Conservation (phyloP, 2,329 filamentous ascomycete genomes). For the Cercospora janseana region DNA sequence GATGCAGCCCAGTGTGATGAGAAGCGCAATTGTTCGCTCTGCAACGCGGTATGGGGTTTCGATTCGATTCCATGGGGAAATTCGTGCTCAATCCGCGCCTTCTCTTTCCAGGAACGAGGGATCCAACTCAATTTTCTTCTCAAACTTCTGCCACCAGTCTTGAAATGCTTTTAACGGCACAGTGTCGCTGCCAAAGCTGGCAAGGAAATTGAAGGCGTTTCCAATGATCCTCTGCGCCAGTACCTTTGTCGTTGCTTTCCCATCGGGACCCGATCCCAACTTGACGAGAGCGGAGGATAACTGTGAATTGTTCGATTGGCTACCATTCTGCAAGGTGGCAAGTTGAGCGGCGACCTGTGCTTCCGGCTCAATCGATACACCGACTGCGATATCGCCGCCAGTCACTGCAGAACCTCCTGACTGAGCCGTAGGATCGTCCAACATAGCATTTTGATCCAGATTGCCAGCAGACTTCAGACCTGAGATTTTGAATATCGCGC, state of each 20-base stretch:
- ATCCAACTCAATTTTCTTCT: conserved; percentile 78
- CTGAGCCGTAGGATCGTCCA: conserved; percentile 39
- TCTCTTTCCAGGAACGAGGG: conserved; percentile 74
- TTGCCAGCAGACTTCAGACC: conserved; percentile 42
- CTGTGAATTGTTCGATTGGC: conserved; percentile 1
- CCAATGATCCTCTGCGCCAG: conserved; percentile 92
- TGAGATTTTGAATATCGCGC: conserved; percentile 80
- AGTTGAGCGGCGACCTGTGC: conserved; percentile 69
- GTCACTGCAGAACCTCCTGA: conserved; percentile 21
- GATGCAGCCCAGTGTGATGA: too few relatives aligned
- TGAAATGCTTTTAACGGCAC: conserved; percentile 93
- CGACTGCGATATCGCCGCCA: conserved; percentile 64
- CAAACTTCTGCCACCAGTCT: conserved; percentile 98
- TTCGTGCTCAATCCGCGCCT: background rate
- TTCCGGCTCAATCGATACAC: conserved; percentile 76
- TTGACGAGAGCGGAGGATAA: conserved; percentile 40
- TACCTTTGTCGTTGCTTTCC: conserved; percentile 63
- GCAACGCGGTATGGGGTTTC: too few relatives aligned
- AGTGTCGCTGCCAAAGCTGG: conserved; percentile 83
- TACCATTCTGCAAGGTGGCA: conserved; percentile 54
- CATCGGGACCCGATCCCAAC: conserved; percentile 19
- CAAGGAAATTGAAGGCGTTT: conserved; percentile 94
- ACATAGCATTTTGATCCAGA: conserved; percentile 52
- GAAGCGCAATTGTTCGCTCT: too few relatives aligned
- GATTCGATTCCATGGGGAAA: background rate